A percentile compares a stretch with the other conserved stretches of the same genome.
These are phyloP conservation scores for Trifolium fragiferum DNA, from an alignment of 306 rosid genomes.

Conservation along the genomic window DNA sequence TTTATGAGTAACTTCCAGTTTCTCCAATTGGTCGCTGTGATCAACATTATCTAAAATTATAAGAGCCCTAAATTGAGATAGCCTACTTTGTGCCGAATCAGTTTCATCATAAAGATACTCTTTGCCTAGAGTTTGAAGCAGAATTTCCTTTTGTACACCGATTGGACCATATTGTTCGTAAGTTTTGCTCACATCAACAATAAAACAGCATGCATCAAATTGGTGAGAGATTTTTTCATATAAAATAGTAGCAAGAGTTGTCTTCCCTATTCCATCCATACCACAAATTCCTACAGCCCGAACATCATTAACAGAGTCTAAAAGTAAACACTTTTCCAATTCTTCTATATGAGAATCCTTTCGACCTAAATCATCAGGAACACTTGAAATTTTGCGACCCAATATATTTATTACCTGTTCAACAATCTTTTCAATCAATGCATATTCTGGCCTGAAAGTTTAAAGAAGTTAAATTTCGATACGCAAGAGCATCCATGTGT, in stretches of 20 bases:
- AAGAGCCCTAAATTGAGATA: background rate
- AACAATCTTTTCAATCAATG: background rate
- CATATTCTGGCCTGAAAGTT: background rate
- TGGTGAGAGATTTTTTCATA: background rate
- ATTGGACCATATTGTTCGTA: background rate
- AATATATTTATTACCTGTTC: background rate
- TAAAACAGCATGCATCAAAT: background rate
- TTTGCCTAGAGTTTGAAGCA: background rate
- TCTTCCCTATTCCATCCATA: background rate
- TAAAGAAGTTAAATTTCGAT: no score
- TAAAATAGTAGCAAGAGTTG: background rate
- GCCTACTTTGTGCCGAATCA: background rate
- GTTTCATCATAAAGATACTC: no score
- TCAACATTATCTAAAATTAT: background rate
- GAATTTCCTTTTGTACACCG: background rate
- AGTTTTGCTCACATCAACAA: background rate
- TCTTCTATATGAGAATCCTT: background rate
- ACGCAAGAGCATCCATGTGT: no score
- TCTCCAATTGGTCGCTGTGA: background rate
- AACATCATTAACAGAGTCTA: background rate
- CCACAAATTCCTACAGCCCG: background rate
- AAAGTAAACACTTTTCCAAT: background rate
- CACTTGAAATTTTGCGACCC: background rate
- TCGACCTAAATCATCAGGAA: background rate
- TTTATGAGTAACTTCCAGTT: no score